Base-by-base conservation (phyloP, 108 stramenopile species). In the Nannochloropsis oceanica region DNA sequence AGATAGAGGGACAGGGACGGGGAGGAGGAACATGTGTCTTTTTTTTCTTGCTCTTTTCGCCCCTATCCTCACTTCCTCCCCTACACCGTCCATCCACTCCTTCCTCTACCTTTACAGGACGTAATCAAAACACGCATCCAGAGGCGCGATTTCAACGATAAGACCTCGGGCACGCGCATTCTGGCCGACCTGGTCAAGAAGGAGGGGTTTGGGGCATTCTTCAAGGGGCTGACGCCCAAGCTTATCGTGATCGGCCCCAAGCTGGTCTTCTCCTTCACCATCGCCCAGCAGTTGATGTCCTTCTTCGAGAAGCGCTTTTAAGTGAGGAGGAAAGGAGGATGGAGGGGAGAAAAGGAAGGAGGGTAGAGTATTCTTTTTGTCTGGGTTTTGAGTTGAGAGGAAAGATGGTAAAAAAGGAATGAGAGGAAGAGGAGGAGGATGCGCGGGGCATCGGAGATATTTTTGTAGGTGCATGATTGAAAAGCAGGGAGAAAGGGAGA, bases 71-170 rank as follows among this genome's bases (percentile, higher is more conserved):
- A 34, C 34, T 34, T 5, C 34, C 34, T 34, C 34, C 34, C 34
- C n/a, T n/a, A n/a, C n/a, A n/a, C n/a, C n/a, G n/a, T n/a, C n/a
- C n/a, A n/a, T n/a, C n/a, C n/a, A n/a, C n/a, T 73, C 59, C 59
- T n/a, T 9, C n/a, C 59, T 73, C n/a, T 73, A n/a, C 9, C n/a
- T n/a, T 18, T n/a, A 5, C 59, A 73, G 59, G 94, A 94, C 85
- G 93, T 94, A 0, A 87, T 94, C 92, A 94, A 94, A 86, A 93
- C 93, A 12, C 86, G 94, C 81, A 91, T 94, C 79, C 94, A 94
- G 84, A 93, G 90, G 59, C 90, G 92, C 24, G 91, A 92, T 0
- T 94, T 94, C 82, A 91, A 94, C 81, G 92, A 92, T 18, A 93
- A 92, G 11, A 92, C 93, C 82, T 90, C 91, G 25, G 94, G 94